Evolutionary conservation across 805 yeast species (phyloP).

Genomic region (Yamadazyma kitorensis): DNA sequence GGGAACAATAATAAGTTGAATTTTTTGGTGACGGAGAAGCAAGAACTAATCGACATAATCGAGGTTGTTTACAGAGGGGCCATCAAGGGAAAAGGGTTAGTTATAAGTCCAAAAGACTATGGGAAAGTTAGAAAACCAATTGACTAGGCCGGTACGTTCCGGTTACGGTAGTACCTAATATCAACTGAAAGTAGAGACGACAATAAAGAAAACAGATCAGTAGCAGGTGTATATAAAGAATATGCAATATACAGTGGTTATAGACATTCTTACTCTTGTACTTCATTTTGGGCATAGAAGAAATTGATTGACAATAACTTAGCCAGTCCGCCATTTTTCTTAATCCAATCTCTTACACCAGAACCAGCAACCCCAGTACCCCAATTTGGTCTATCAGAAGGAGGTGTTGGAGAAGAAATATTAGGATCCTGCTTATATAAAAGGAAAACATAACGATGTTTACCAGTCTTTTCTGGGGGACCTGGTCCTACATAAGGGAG

Average conservation of each 20-base stretch:
- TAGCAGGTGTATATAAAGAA: background rate
- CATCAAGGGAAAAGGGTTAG: slow-evolving; percentile 87
- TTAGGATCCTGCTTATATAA: slow-evolving; percentile 64
- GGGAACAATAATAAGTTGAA: slow-evolving; percentile 95
- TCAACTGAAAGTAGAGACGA: background rate
- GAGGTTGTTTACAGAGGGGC: slow-evolving; percentile 93
- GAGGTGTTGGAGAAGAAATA: slow-evolving; percentile 40
- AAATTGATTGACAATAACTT: slow-evolving; percentile 75
- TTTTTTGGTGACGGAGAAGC: slow-evolving; percentile 69
- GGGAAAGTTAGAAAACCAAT: slow-evolving; percentile 25
- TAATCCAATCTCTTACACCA: slow-evolving; percentile 76
- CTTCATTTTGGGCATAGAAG: slow-evolving; percentile 70
- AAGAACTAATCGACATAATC: slow-evolving; percentile 85
- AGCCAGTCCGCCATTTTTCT: slow-evolving; percentile 50
- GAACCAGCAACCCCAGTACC: slow-evolving; percentile 80
- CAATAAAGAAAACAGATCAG: background rate
- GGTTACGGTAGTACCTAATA: no score
- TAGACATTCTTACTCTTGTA: slow-evolving; percentile 10
- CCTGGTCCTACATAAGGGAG: slow-evolving; percentile 76
- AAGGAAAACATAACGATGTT: slow-evolving; percentile 81
- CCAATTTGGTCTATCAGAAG: slow-evolving; percentile 67
- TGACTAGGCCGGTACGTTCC: no score
- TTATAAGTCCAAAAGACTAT: slow-evolving; percentile 75
- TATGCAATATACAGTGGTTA: background rate
- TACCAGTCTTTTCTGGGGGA: slow-evolving; percentile 85